These are phyloP conservation scores for Mucor indicus DNA, from an alignment of 371 early-diverging fungal genomes.

Conservation along the genomic window DNA sequence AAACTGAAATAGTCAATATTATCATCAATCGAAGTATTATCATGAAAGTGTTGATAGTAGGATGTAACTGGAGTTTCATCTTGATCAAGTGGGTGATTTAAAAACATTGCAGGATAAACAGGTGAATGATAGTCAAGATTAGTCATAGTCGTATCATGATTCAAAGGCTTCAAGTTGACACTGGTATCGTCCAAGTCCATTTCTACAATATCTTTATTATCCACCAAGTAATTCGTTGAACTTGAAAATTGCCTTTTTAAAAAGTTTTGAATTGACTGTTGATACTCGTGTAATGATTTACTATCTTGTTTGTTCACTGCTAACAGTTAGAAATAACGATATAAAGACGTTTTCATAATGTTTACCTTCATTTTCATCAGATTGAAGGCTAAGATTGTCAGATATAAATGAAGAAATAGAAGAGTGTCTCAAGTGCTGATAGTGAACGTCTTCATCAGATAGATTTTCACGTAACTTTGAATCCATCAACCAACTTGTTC, in stretches of 20 bases:
- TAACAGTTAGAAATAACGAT: neutral
- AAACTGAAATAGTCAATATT: slow-evolving; percentile 12
- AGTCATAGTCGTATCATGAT: neutral
- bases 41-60: no score
- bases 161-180: no score
- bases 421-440: slow-evolving; percentile 1
- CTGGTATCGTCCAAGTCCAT: slow-evolving; percentile 24
- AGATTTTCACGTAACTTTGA: slow-evolving; percentile 6
- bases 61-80: no score
- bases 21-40: no score
- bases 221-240: slow-evolving; percentile 5
- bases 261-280: slow-evolving; percentile 14
- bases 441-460: no score
- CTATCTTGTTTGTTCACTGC: no score
- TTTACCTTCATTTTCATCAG: slow-evolving; percentile 2
- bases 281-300: slow-evolving; percentile 11
- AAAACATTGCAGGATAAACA: slow-evolving; percentile 28
- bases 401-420: slow-evolving; percentile 10
- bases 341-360: no score
- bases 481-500: slow-evolving; percentile 27
- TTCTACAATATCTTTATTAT: slow-evolving; percentile 31
- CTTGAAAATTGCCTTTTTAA: slow-evolving; percentile 11
- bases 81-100: no score
- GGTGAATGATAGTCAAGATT: slow-evolving; percentile 1
- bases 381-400: slow-evolving; percentile 4